Evolutionary conservation across 2,329 filamentous ascomycete species (phyloP).

Genomic region (Beauveria pseudobassiana): DNA sequence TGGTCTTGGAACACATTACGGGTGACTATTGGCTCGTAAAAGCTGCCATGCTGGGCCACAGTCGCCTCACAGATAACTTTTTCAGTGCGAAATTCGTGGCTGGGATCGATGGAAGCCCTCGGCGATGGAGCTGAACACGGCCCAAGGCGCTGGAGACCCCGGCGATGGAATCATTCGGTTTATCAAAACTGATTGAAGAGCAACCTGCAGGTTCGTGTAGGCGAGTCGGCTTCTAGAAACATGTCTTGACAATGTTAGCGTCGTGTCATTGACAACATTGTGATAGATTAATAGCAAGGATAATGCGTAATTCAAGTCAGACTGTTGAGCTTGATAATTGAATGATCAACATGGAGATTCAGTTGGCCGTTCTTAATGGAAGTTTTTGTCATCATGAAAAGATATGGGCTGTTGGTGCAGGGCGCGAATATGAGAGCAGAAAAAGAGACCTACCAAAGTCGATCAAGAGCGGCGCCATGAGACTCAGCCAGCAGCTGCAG

Average conservation of each 20-base stretch:
- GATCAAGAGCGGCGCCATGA: background rate
- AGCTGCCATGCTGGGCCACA: background rate
- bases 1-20: slow-evolving; percentile 7
- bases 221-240: background rate
- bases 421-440: slow-evolving; percentile 12
- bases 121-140: background rate
- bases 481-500: background rate
- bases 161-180: slow-evolving; percentile 6
- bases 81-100: background rate
- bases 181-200: background rate
- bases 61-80: background rate
- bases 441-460: slow-evolving; percentile 6
- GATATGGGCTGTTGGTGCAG: slow-evolving; percentile 5
- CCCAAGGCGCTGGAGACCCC: background rate
- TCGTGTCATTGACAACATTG: background rate
- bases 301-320: slow-evolving; percentile 32
- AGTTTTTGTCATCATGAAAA: slow-evolving; percentile 47
- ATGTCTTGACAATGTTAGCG: slow-evolving; percentile 8
- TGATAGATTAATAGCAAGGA: slow-evolving; percentile 6
- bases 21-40: slow-evolving; percentile 9
- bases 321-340: slow-evolving; percentile 59
- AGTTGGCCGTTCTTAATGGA: slow-evolving; percentile 59
- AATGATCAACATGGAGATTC: slow-evolving; percentile 50
- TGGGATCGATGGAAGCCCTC: slow-evolving; percentile 2
- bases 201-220: background rate